Conservation (phyloP, 2,329 filamentous ascomycete species). For the Arthrobotrys conoides region DNA sequence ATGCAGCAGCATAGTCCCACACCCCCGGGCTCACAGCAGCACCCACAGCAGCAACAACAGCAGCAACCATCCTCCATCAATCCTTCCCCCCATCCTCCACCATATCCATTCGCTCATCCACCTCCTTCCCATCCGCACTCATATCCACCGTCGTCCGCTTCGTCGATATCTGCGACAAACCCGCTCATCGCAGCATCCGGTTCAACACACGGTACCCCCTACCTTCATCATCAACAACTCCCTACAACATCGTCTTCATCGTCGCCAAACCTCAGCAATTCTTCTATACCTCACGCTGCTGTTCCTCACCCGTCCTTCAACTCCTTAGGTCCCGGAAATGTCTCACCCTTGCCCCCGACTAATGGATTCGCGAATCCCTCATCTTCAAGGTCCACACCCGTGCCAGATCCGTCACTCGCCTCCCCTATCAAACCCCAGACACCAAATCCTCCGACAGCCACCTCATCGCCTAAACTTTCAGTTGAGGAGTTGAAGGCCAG, state of each 20-base stretch:
- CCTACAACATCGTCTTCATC: conserved; percentile 44
- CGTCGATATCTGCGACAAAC: conserved; percentile 31
- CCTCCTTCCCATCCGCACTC: conserved; percentile 35
- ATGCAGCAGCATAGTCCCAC: conserved; percentile 60
- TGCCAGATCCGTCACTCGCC: conserved; percentile 41
- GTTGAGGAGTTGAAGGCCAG: conserved; percentile 52
- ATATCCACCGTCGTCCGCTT: conserved; percentile 34
- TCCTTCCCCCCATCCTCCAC: conserved; percentile 51
- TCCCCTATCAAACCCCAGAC: conserved; percentile 51
- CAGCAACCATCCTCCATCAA: conserved; percentile 40
- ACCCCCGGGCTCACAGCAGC: conserved; percentile 55
- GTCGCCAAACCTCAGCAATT: conserved; percentile 53
- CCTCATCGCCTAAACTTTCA: conserved; percentile 53
- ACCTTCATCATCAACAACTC: conserved; percentile 53
- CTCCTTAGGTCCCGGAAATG: conserved; percentile 43
- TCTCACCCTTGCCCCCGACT: conserved; percentile 50
- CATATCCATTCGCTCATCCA: conserved; percentile 46
- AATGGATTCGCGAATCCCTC: conserved; percentile 52
- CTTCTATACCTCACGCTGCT: conserved; percentile 52
- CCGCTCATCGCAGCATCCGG: conserved; percentile 31
- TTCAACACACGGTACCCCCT: conserved; percentile 47
- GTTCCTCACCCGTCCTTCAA: conserved; percentile 44
- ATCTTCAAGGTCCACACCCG: conserved; percentile 44
- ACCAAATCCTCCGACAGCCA: conserved; percentile 41
- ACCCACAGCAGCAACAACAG: conserved; percentile 28